Evolutionary conservation across 352 stramenopile genomes (phyloP).

Genomic region (Hyaloperonospora arabidopsidis): DNA sequence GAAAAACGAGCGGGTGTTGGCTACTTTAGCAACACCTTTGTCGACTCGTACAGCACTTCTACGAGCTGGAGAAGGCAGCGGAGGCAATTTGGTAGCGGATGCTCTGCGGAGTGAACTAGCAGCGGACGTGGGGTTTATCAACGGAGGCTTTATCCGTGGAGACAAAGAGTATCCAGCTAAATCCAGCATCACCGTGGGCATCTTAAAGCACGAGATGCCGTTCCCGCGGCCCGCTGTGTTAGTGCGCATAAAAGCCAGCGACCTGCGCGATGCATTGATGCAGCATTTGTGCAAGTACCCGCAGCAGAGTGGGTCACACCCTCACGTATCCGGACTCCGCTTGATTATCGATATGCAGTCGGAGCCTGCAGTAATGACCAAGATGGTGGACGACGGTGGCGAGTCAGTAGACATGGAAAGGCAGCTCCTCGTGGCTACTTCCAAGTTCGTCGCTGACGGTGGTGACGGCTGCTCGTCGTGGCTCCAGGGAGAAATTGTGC

Average conservation of each 20-base stretch:
- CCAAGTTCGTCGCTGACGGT: slow-evolving; percentile 69
- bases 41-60: slow-evolving; percentile 69
- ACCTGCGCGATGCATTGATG: slow-evolving; percentile 65
- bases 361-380: slow-evolving; percentile 23
- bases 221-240: slow-evolving; percentile 64
- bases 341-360: slow-evolving; percentile 29
- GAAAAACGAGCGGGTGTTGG: slow-evolving; percentile 43
- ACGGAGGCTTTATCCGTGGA: slow-evolving; percentile 84
- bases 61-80: slow-evolving; percentile 61
- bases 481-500: slow-evolving; percentile 49
- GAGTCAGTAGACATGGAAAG: slow-evolving; percentile 45
- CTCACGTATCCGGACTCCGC: slow-evolving; percentile 66
- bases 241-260: slow-evolving; percentile 50
- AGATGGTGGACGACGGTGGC: slow-evolving; percentile 39
- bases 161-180: slow-evolving; percentile 69
- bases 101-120: slow-evolving; percentile 57
- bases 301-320: slow-evolving; percentile 64
- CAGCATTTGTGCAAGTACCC: slow-evolving; percentile 76
- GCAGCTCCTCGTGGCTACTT: slow-evolving; percentile 62
- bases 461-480: slow-evolving; percentile 73
- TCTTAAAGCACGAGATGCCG: slow-evolving; percentile 82
- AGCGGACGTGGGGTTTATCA: slow-evolving; percentile 74
- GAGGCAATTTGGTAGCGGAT: slow-evolving; percentile 76
- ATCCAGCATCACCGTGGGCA: slow-evolving; percentile 58
- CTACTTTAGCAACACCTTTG: slow-evolving; percentile 41